Evolutionary conservation across 2,329 filamentous ascomycete species (phyloP), one percentile per base, ranked within the genome.

Genomic region (Macrophomina tecta): DNA sequence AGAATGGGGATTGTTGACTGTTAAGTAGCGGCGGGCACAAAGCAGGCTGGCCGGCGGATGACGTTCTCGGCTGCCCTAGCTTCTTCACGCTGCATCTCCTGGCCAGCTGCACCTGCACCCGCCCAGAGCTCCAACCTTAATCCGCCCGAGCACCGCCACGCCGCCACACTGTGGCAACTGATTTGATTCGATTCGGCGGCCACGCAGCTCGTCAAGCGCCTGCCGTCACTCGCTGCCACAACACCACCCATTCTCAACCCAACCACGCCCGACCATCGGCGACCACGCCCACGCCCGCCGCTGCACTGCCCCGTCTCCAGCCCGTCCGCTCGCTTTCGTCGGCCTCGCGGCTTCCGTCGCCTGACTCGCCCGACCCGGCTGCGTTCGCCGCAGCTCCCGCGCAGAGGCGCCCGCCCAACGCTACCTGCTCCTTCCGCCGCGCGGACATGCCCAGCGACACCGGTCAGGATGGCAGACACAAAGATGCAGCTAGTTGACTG

Each of bases 401-500:
- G 73, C 75, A 73, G 73, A 75, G 77, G 73, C 51, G 56, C 66
- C 49, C 45, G 51, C 30, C 46, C 52, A 16, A 32, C 28, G 34
- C 56, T 61, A 34, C 56, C 45, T 49, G 52, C 40, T 36, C 49
- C 46, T 14, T 40, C 65, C 58, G 48, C 53, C 49, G 58, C 61
- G 69, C 66, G 67, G 88, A 88, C 82, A 91, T 91, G 89, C 85
- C 83, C 79, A 80, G 80, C 79, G 82, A 83, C 80, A 80, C 80
- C 78, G 81, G 78, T 78, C 86, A 88, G 77, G 76, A 94, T 94
- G 91, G 84, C 87, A 82, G 85, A 87, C 83, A 83, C 84, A 84
- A 92, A 90, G 80, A 93, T 95, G 91, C 89, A 89, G 81, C 85
- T 97, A 84, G 91, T 93, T 87, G 93, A 97, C 81, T 97, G 93